Evolutionary conservation across 768 basidiomycete species (phyloP), one percentile per base, ranked within the genome.

Genomic region (Phanerodontia chrysosporium): DNA sequence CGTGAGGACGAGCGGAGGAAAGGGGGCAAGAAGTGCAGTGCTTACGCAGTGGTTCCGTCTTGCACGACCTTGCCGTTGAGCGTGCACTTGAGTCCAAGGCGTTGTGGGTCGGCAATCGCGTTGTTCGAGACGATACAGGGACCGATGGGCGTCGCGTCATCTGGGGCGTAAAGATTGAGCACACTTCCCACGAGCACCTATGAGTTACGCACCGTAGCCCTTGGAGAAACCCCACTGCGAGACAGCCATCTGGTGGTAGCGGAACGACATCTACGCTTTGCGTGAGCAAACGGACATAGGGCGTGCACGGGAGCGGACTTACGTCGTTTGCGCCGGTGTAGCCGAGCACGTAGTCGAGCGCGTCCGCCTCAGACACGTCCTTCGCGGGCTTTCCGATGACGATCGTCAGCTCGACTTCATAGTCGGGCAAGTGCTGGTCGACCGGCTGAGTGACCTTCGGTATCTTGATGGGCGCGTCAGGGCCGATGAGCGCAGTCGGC

Each of bases 221-320:
- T 95, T 95, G 27, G 90, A 92, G 72, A 92, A 94, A 29, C 82
- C 77, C 92, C 93, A 95, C 65, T 95, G 93, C 0, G 87, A 86
- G 10, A 87, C 85, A 3, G 83, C 83, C 73, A 89, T 75, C 69
- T 95, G 93, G 65, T 88, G 86, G 62, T 86, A 84, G 44, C 93
- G 83, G 81, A 93, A 92, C 4, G 91, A 92, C 2, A 90, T 80
- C 86, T 88, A 61, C 14, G 39, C 8, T 9, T 42, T 7, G 8
- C 39, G 45, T 51, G 21, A 32, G 42, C 22, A 22, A 22, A 53
- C 9, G 44, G 44, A 35, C 24, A 55, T 8, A 22, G 13, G 1
- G 35, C 22, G 16, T n/a, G 28, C 42, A 27, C 24, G 18, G 49
- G 10, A 29, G 10, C 35, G n/a, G 30, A 66, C 76, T 55, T 56